phyloP scores from a whole-genome alignment of 2,329 filamentous ascomycete species.

The Fusarium drepaniforme region DNA sequence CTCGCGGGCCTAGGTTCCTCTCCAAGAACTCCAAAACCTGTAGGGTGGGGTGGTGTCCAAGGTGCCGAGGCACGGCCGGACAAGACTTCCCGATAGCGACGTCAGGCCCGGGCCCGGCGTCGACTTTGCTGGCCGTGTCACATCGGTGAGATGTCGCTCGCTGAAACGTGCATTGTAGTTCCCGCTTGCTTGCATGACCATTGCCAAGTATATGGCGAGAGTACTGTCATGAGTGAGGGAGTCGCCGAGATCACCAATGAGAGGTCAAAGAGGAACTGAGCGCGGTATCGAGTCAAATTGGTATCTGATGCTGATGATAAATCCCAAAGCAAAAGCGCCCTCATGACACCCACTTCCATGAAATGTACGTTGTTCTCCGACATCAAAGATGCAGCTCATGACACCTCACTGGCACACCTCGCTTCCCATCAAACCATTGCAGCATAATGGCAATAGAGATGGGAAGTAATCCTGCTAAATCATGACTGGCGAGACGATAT shows the following conservation, averaged over 20 bases:
- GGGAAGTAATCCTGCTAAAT: neutral
- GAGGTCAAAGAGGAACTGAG: neutral
- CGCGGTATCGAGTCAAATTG: slow-evolving; percentile 25
- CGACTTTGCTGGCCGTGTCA: slow-evolving; percentile 8
- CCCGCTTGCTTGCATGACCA: neutral
- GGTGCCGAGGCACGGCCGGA: slow-evolving; percentile 33
- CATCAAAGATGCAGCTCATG: neutral
- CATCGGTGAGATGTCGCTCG: slow-evolving; percentile 4
- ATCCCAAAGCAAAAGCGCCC: slow-evolving; percentile 15
- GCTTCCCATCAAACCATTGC: neutral
- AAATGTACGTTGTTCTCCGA: neutral
- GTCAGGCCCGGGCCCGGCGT: slow-evolving; percentile 13
- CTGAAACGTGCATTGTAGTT: neutral
- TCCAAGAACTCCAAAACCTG: neutral
- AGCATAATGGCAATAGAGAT: neutral
- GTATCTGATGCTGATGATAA: slow-evolving; percentile 5
- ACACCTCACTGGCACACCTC: neutral
- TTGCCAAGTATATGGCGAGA: neutral
- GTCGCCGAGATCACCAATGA: neutral
- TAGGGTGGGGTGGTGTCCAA: slow-evolving; percentile 13
- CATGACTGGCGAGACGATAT: neutral
- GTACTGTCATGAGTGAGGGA: neutral
- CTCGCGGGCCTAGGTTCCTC: neutral
- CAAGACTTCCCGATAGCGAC: slow-evolving; percentile 27
- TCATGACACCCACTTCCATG: neutral